Percentiles rank a stretch among this genome's conserved stretches.
Conservation (phyloP, 805 yeast genomes). For the Alloascoidea africana region DNA sequence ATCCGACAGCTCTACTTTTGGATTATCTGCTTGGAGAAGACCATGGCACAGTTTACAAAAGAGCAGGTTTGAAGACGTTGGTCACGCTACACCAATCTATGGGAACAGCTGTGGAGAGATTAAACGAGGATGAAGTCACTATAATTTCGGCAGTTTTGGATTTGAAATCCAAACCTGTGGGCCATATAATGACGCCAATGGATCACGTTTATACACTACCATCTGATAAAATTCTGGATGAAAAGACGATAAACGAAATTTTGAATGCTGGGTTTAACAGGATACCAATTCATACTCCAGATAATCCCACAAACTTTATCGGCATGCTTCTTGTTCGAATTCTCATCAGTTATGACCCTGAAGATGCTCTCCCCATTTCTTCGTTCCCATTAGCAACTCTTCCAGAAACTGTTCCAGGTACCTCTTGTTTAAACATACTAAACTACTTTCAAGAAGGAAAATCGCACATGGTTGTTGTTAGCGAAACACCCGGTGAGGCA, state of each 20-base stretch:
- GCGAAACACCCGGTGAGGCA: constrained; percentile 53
- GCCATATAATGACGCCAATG: constrained; percentile 68
- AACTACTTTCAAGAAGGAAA: constrained; percentile 80
- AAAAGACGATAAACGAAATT: constrained; percentile 54
- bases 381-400: constrained; percentile 71
- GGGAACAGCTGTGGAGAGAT: constrained; percentile 51
- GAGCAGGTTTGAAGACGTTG: constrained; percentile 63
- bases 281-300: constrained; percentile 68
- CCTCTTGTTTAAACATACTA: constrained; percentile 66
- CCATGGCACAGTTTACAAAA: constrained; percentile 70
- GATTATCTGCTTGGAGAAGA: constrained; percentile 67
- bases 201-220: constrained; percentile 62
- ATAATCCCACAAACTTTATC: constrained; percentile 63
- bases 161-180: constrained; percentile 59
- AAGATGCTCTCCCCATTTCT: constrained; percentile 65
- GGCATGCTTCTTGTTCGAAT: constrained; percentile 74
- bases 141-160: constrained; percentile 70
- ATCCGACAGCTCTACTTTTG: constrained; percentile 53
- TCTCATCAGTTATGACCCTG: constrained; percentile 71
- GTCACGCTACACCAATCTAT: constrained; percentile 69
- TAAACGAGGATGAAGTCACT: constrained; percentile 71
- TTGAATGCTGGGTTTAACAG: constrained; percentile 73
- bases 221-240: constrained; percentile 55
- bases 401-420: constrained; percentile 64
- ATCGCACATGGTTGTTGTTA: constrained; percentile 73